Conservation (phyloP, 352 stramenopile species). For the Phytophthora niederhauseri region DNA sequence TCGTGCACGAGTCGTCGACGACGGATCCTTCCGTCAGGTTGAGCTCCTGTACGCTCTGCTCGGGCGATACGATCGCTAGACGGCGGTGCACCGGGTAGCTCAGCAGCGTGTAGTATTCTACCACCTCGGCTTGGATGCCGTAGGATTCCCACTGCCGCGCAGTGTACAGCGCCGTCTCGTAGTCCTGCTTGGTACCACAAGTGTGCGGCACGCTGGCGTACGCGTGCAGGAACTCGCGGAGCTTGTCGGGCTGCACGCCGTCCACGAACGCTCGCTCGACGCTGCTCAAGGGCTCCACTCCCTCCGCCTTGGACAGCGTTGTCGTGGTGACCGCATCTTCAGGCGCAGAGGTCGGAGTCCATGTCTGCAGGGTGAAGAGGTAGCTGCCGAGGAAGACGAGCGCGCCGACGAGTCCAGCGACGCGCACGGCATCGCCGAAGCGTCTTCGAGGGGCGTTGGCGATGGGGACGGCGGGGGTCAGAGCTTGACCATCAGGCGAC, state of each 20-base stretch:
- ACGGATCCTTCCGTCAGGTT: conserved; percentile 65
- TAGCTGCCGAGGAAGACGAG: conserved; percentile 27
- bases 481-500: neutral
- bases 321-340: neutral
- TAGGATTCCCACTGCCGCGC: conserved; percentile 49
- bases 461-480: neutral
- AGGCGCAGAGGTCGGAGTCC: conserved; percentile 1
- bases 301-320: conserved; percentile 1
- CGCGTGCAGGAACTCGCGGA: conserved; percentile 34
- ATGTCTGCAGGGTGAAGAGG: conserved; percentile 26
- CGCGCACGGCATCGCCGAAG: conserved; percentile 20
- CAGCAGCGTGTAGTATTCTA: conserved; percentile 70
- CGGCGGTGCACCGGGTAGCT: conserved; percentile 54
- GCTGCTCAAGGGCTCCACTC: conserved; percentile 14
- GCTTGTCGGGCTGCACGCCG: conserved; percentile 21
- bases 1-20: conserved; percentile 67
- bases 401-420: conserved; percentile 14
- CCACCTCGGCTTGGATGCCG: conserved; percentile 61
- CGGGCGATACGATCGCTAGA: conserved; percentile 45
- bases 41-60: conserved; percentile 29
- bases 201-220: conserved; percentile 45
- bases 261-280: conserved; percentile 30
- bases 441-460: conserved; percentile 4
- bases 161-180: conserved; percentile 59
- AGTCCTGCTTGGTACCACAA: conserved; percentile 46